Base-by-base conservation (phyloP, 495 filamentous ascomycete genomes). In the Massariosphaeria phaeospora region DNA sequence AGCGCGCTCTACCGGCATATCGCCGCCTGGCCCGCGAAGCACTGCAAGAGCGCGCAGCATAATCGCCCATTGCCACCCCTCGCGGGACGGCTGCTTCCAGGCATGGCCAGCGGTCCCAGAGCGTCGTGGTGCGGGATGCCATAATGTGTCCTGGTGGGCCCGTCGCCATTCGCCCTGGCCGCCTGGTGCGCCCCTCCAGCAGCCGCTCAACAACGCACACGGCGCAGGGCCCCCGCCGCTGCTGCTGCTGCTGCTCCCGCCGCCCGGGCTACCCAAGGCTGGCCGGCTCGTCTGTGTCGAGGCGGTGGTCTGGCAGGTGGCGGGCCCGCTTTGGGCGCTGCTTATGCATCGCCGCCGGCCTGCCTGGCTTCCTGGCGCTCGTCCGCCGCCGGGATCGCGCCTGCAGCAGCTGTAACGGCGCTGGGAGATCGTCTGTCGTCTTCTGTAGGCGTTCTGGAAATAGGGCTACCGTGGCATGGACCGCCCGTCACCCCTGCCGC, bases 361-460 rank as follows among this genome's bases (percentile, higher is more conserved):
- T 56, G 59, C 53, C 59, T 48, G 57, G 53, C 47, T 7, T 29
- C 40, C 58, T 57, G 52, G 35, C 36, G 52, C 23, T 25, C 41
- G 57, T 52, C 48, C 55, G 42, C 49, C 25, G 40, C 59, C 36
- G 36, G 61, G 57, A 64, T 64, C 57, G 52, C 24, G 52, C 56
- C 48, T 64, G 61, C 57, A 63, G 43, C 24, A 12, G 31, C 49
- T 63, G 48, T 49, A 59, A 62, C 63, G 55, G 63, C 43, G 26
- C 42, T 56, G 59, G 53, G 60, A 60, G n/a, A n/a, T n/a, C n/a
- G n/a, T n/a, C n/a, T n/a, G n/a, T n/a, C n/a, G 63, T 66, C 63
- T 66, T 66, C 59, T 57, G 38, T 31, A 24, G 26, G 48, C 49
- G 35, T 66, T 66, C 63, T 66, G 63, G 63, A 66, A 66, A 63